phyloP scores from a whole-genome alignment of 345 rosid genomes.

The Rhodomyrtus tomentosa region DNA sequence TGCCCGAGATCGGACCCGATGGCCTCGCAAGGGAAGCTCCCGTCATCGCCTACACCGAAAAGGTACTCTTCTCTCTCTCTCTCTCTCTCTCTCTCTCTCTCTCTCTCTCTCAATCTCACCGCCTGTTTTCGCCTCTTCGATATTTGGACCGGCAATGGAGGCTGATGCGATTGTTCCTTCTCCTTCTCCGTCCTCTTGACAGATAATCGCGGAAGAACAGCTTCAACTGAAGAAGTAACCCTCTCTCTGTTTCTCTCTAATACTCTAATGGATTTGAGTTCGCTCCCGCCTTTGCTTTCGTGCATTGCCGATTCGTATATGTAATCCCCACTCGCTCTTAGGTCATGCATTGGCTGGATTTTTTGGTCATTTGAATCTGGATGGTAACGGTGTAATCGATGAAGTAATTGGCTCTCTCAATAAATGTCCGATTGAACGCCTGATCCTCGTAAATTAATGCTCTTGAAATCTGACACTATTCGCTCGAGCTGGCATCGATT shows the following conservation, averaged over 20 bases:
- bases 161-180: not conserved
- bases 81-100: not conserved
- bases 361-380: not conserved
- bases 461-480: not conserved
- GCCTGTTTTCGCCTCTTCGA: not conserved
- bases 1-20: conserved; percentile 79
- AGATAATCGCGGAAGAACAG: conserved; percentile 82
- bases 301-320: not conserved
- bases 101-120: not conserved
- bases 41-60: conserved; percentile 83
- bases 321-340: not conserved
- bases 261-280: not conserved
- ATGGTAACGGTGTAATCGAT: not conserved
- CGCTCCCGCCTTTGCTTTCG: not conserved
- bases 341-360: not conserved
- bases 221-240: conserved; percentile 71
- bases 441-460: not conserved
- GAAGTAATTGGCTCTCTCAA: not conserved
- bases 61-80: conserved; percentile 22
- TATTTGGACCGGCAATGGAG: not conserved
- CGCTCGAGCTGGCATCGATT: not conserved
- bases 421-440: not conserved
- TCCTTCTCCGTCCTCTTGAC: not conserved
- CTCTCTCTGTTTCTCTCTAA: not conserved
- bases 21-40: conserved; percentile 82